These are phyloP conservation scores for Onygenales sp. DNA, from an alignment of 2,329 filamentous ascomycete genomes.

Conservation along the genomic window DNA sequence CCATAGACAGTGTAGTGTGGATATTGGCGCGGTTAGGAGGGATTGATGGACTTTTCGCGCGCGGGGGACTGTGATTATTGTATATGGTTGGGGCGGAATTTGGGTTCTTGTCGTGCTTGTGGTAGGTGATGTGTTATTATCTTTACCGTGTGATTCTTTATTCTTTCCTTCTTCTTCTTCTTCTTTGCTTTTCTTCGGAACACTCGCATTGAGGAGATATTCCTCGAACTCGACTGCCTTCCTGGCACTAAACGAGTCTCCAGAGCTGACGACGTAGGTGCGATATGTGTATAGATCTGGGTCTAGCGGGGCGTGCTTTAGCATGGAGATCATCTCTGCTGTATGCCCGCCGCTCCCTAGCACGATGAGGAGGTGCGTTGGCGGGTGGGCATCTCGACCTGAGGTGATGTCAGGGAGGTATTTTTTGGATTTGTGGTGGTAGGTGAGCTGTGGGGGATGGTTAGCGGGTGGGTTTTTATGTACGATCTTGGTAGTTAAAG, in stretches of 20 bases:
- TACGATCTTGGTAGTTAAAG: background rate
- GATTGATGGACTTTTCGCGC: conserved; percentile 77
- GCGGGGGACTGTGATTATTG: conserved; percentile 60
- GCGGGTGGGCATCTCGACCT: conserved; percentile 12
- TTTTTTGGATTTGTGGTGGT: background rate
- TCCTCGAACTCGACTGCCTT: conserved; percentile 57
- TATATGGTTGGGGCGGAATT: conserved; percentile 38
- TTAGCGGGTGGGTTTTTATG: background rate
- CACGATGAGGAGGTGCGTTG: conserved; percentile 63
- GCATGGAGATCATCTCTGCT: conserved; percentile 83
- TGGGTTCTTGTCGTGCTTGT: conserved; percentile 16
- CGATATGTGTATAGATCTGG: conserved; percentile 50
- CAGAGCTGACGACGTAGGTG: conserved; percentile 71
- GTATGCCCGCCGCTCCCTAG: conserved; percentile 93
- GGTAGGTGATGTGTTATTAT: conserved; percentile 22
- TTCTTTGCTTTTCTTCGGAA: background rate
- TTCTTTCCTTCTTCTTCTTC: background rate
- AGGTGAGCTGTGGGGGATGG: background rate
- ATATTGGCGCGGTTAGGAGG: conserved; percentile 61
- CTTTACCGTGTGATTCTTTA: background rate
- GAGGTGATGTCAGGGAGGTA: background rate
- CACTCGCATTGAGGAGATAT: conserved; percentile 7
- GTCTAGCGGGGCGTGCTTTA: conserved; percentile 48
- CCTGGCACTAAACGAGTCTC: conserved; percentile 61
- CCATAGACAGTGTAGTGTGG: conserved; percentile 55